Conservation (phyloP, 1,284 basidiomycete species). For the Wolfiporia cocos region DNA sequence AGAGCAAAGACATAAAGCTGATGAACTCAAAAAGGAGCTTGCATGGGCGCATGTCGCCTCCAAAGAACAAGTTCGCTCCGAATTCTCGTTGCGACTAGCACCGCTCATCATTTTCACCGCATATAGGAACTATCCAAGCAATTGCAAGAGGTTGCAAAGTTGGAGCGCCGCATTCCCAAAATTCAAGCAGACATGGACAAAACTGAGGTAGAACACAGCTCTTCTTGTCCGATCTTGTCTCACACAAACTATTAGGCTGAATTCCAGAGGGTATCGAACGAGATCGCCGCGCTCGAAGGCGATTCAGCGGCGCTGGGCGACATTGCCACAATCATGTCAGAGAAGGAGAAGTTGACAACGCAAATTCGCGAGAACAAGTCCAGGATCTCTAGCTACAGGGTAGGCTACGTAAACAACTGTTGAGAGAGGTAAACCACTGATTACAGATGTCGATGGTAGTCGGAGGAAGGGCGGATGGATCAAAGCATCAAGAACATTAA, state of each 20-base stretch:
- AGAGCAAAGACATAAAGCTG: slow-evolving; percentile 62
- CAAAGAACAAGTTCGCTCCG: slow-evolving; percentile 59
- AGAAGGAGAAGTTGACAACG: slow-evolving; percentile 37
- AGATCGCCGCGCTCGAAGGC: slow-evolving; percentile 42
- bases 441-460: slow-evolving; percentile 8
- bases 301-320: slow-evolving; percentile 44
- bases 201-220: slow-evolving; percentile 51
- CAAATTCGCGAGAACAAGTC: slow-evolving; percentile 41
- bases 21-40: slow-evolving; percentile 73
- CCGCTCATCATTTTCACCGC: too few relatives aligned
- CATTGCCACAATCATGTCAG: slow-evolving; percentile 42
- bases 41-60: slow-evolving; percentile 86
- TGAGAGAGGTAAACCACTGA: too few relatives aligned
- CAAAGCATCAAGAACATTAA: slow-evolving; percentile 34
- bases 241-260: too few relatives aligned
- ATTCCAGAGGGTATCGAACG: too few relatives aligned
- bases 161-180: slow-evolving; percentile 41
- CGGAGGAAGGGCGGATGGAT: slow-evolving; percentile 34
- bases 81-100: too few relatives aligned
- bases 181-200: slow-evolving; percentile 38
- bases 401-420: too few relatives aligned
- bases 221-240: too few relatives aligned
- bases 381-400: slow-evolving; percentile 39
- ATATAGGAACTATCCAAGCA: slow-evolving; percentile 49
- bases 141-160: slow-evolving; percentile 44